phyloP scores from a whole-genome alignment of 2,329 filamentous ascomycete species.

The Pseudocercospora fuligena region DNA sequence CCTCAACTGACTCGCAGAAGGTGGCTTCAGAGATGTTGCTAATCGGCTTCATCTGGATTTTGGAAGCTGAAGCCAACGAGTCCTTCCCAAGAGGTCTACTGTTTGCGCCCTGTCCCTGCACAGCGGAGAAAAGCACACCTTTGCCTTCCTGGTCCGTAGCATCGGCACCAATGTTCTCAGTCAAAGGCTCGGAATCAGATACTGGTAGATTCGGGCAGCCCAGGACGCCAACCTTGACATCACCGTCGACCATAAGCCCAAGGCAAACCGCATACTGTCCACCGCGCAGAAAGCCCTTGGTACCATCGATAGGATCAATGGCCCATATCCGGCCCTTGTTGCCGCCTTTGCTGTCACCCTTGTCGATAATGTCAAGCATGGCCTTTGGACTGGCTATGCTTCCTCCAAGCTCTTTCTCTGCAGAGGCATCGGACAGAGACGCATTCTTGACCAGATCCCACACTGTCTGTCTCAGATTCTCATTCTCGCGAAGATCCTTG shows the following conservation, averaged over 20 bases:
- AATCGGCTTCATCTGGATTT: conserved; percentile 80
- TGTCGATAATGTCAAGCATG: conserved; percentile 64
- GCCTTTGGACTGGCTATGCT: conserved; percentile 67
- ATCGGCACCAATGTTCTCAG: conserved; percentile 73
- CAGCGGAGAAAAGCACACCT: conserved; percentile 86
- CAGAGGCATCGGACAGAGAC: conserved; percentile 67
- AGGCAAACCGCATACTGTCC: conserved; percentile 97
- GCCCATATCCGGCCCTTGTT: conserved; percentile 85
- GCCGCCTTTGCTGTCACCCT: conserved; percentile 71
- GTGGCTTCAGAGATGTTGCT: conserved; percentile 77
- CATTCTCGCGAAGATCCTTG: conserved; percentile 73
- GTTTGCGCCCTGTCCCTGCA: conserved; percentile 78
- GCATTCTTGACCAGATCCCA: conserved; percentile 81
- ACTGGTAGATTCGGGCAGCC: conserved; percentile 95
- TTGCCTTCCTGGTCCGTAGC: conserved; percentile 75
- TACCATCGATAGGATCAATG: conserved; percentile 96
- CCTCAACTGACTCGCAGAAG: conserved; percentile 96
- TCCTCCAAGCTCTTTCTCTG: conserved; percentile 72
- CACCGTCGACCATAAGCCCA: conserved; percentile 86
- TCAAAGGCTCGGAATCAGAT: conserved; percentile 74
- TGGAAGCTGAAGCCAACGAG: conserved; percentile 58
- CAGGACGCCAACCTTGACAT: conserved; percentile 91
- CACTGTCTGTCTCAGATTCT: conserved; percentile 72
- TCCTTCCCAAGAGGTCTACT: conserved; percentile 71
- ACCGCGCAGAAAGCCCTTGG: conserved; percentile 93